phyloP scores from a whole-genome alignment of 352 stramenopile species.

The Globisporangium uncinulatum region DNA sequence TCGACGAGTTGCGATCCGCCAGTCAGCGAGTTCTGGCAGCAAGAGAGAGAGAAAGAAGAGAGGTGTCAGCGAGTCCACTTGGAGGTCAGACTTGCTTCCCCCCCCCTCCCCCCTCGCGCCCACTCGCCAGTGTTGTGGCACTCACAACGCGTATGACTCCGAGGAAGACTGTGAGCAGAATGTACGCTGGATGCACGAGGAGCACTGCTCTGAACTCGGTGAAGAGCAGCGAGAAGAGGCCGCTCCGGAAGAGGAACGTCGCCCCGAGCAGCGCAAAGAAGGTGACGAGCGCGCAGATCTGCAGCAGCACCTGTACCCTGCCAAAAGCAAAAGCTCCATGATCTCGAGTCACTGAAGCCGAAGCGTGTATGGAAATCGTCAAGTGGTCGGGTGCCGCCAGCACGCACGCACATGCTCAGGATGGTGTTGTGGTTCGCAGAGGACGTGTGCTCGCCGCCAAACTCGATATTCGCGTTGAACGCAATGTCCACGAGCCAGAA shows the following conservation, averaged over 20 bases:
- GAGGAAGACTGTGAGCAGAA: constrained; percentile 38
- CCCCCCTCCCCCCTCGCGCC: background rate
- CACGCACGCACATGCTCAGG: constrained; percentile 41
- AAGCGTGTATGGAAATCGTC: background rate
- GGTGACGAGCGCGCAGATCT: constrained; percentile 50
- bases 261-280: constrained; percentile 49
- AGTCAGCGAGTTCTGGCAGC: constrained; percentile 25
- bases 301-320: constrained; percentile 60
- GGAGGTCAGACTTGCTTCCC: background rate
- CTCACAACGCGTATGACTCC: constrained; percentile 32
- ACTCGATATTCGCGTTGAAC: constrained; percentile 61
- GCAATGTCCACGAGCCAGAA: constrained; percentile 52
- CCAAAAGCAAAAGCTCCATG: background rate
- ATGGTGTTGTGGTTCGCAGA: constrained; percentile 22
- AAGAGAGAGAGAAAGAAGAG: constrained; percentile 2
- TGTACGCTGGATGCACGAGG: constrained; percentile 43
- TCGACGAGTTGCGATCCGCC: constrained; percentile 20
- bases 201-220: constrained; percentile 43
- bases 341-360: background rate
- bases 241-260: constrained; percentile 71
- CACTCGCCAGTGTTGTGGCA: background rate
- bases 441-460: constrained; percentile 22
- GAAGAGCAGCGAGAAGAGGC: constrained; percentile 56
- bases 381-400: too few species aligned
- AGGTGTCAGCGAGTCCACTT: background rate